Conservation (phyloP, 2,329 filamentous ascomycete genomes). For the Ophiostoma piceae region DNA sequence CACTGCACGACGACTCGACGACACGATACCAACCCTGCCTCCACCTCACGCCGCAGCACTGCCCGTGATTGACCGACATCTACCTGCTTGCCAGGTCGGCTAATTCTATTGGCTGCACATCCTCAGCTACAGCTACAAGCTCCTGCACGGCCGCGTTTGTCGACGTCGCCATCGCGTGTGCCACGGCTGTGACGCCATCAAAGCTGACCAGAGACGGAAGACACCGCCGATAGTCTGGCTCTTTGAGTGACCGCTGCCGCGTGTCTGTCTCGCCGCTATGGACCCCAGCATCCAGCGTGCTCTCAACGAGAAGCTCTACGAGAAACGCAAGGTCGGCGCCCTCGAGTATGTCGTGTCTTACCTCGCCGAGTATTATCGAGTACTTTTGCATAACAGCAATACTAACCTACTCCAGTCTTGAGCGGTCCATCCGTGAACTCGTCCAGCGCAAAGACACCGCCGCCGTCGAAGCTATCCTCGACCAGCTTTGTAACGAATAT, state of each 20-base stretch:
- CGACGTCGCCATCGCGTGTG: not conserved
- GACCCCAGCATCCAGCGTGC: slow-evolving; percentile 83
- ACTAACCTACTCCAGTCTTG: slow-evolving; percentile 56
- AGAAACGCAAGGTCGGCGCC: slow-evolving; percentile 93
- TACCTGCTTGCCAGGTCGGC: not conserved
- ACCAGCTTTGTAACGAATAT: slow-evolving; percentile 95
- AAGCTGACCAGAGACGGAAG: not conserved
- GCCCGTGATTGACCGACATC: not conserved
- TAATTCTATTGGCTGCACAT: not conserved
- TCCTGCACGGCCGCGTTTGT: not conserved
- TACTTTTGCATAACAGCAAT: too few species aligned
- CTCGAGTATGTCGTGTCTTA: slow-evolving; percentile 65
- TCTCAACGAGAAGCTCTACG: slow-evolving; percentile 96
- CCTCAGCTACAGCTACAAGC: not conserved
- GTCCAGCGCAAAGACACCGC: slow-evolving; percentile 71
- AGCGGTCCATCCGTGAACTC: slow-evolving; percentile 82
- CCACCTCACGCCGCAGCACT: not conserved
- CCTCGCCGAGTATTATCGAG: not conserved
- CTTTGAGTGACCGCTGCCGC: not conserved
- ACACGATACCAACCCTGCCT: not conserved
- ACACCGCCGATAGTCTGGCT: not conserved
- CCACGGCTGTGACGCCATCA: slow-evolving; percentile 5
- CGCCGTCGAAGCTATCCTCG: slow-evolving; percentile 78
- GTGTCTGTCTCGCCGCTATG: slow-evolving; percentile 49
- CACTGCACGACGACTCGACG: not conserved